phyloP scores from a whole-genome alignment of 2,329 filamentous ascomycete genomes.

The Aphanoascus verrucosus region DNA sequence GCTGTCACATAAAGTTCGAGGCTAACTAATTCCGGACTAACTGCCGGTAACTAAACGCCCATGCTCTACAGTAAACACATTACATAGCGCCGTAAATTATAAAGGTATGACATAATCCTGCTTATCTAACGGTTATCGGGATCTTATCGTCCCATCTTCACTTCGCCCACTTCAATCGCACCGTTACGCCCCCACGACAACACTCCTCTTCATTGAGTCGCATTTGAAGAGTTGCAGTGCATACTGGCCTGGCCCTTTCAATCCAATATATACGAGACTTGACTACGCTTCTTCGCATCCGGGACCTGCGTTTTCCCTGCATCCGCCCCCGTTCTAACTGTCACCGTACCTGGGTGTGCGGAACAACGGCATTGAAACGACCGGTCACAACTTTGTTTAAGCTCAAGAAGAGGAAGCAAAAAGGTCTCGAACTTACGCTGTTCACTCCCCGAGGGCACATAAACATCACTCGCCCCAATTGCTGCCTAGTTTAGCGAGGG shows the following conservation, averaged over 20 bases:
- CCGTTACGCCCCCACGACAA: neutral
- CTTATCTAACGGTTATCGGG: neutral
- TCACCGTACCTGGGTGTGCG: neutral
- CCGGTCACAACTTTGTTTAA: neutral
- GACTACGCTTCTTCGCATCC: neutral
- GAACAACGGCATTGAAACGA: neutral
- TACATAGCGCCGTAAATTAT: neutral
- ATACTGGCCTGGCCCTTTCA: neutral
- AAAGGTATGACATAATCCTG: neutral
- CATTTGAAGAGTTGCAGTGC: neutral
- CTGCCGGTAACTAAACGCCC: neutral
- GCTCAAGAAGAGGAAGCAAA: neutral
- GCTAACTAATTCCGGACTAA: neutral
- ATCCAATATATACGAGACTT: neutral
- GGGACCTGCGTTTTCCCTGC: slow-evolving; percentile 2
- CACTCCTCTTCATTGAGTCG: neutral
- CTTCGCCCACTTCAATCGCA: neutral
- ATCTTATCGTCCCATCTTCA: neutral
- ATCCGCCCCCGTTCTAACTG: neutral
- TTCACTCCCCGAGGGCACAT: no score
- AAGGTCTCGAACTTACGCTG: no score
- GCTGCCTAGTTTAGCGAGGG: neutral
- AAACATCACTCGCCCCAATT: no score
- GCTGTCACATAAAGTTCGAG: neutral
- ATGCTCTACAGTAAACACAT: neutral